phyloP scores from a whole-genome alignment of 2,329 filamentous ascomycete genomes.

The Fusarium pilosicola region DNA sequence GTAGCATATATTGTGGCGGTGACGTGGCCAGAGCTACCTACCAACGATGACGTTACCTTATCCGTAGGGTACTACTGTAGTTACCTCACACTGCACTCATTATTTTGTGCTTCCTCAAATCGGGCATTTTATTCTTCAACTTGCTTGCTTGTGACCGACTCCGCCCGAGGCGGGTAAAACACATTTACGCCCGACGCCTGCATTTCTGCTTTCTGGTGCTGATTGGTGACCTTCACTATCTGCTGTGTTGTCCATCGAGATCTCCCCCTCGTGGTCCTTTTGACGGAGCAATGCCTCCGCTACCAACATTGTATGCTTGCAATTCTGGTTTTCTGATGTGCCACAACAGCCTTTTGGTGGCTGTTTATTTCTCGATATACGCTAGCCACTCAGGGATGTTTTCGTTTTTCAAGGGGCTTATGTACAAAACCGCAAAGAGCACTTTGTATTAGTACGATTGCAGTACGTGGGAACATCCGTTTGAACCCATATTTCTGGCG shows the following conservation, averaged over 20 bases:
- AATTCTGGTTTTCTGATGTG: constrained; percentile 17
- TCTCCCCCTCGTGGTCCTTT: constrained; percentile 23
- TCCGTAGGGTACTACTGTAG: not conserved
- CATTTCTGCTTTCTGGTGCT: not conserved
- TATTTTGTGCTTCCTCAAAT: not conserved
- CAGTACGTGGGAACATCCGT: constrained; percentile 10
- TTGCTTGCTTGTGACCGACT: not conserved
- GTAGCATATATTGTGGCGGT: constrained; percentile 25
- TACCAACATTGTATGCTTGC: not conserved
- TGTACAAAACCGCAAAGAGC: not conserved
- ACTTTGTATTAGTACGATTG: not conserved
- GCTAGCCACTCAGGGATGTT: not conserved
- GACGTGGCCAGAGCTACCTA: constrained; percentile 16
- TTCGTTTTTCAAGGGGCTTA: not conserved
- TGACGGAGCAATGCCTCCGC: constrained; percentile 32
- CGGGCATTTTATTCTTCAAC: not conserved
- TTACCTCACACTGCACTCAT: constrained; percentile 8
- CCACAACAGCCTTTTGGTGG: constrained; percentile 12
- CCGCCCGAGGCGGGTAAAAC: not conserved
- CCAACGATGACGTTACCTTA: not conserved
- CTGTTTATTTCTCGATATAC: not conserved
- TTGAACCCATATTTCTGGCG: not conserved
- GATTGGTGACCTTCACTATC: constrained; percentile 11
- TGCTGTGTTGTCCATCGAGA: constrained; percentile 30
- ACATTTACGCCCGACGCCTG: not conserved